Percentiles rank a stretch among this genome's conserved stretches.
Evolutionary conservation across 2,329 filamentous ascomycete species (phyloP).

Genomic region (Byssochlamys sp.): DNA sequence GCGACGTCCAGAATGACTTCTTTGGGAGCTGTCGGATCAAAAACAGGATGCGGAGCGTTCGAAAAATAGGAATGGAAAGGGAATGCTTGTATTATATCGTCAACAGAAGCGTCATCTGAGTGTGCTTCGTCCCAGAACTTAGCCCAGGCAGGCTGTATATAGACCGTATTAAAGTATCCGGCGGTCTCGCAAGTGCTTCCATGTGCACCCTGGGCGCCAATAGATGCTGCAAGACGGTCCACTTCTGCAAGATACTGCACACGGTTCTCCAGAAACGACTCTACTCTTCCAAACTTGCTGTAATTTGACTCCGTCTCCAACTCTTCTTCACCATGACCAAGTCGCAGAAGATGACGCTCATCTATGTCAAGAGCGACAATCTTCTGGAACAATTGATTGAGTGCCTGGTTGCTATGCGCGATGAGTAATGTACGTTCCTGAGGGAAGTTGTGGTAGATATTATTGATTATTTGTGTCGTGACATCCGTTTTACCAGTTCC

Average conservation of each 20-base stretch:
- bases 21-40: conserved; percentile 56
- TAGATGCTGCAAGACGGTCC: conserved; percentile 70
- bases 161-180: conserved; percentile 90
- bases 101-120: conserved; percentile 45
- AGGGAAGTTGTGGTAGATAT: conserved; percentile 97
- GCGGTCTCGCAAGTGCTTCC: conserved; percentile 93
- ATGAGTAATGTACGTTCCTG: conserved; percentile 82
- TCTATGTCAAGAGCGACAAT: conserved; percentile 95
- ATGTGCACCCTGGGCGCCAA: conserved; percentile 85
- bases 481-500: conserved; percentile 99
- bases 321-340: conserved; percentile 93
- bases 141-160: conserved; percentile 77
- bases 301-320: conserved; percentile 77
- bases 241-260: conserved; percentile 71
- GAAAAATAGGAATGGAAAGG: conserved; percentile 84
- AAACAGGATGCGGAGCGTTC: conserved; percentile 76
- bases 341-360: conserved; percentile 77
- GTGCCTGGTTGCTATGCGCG: conserved; percentile 92
- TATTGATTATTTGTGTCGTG: conserved; percentile 95
- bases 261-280: conserved; percentile 86
- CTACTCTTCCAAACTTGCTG: conserved; percentile 87
- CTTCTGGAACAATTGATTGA: conserved; percentile 96
- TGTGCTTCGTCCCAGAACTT: conserved; percentile 64
- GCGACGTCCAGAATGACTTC: conserved; percentile 65
- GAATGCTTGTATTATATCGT: conserved; percentile 63